These are phyloP conservation scores for Komagataella mondaviorum DNA, from an alignment of 805 yeast genomes.

Conservation along the genomic window DNA sequence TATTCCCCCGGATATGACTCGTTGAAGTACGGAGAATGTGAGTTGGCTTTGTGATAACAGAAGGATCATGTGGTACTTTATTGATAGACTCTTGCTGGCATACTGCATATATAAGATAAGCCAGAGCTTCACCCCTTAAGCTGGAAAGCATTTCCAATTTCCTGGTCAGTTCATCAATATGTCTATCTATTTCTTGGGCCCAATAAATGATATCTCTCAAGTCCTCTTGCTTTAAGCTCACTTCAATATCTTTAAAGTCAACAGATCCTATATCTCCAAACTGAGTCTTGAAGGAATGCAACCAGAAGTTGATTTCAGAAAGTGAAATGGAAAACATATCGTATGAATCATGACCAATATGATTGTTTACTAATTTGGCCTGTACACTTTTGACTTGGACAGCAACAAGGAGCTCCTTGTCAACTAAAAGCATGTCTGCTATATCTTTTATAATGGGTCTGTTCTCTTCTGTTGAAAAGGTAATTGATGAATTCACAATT, in stretches of 20 bases:
- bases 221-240: background rate
- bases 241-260: background rate
- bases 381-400: background rate
- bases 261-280: background rate
- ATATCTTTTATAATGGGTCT: background rate
- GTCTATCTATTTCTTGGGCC: background rate
- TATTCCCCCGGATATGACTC: slow-evolving; percentile 65
- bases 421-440: background rate
- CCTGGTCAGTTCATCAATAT: background rate
- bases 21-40: slow-evolving; percentile 59
- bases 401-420: background rate
- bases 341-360: background rate
- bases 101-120: slow-evolving; percentile 27
- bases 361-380: background rate
- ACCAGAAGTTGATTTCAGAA: background rate
- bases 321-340: background rate
- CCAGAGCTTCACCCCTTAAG: slow-evolving; percentile 6
- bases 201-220: background rate
- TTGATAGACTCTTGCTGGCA: slow-evolving; percentile 23
- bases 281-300: background rate
- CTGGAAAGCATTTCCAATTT: slow-evolving; percentile 1
- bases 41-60: slow-evolving; percentile 82
- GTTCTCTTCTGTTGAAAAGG: slow-evolving; percentile 12
- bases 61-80: slow-evolving; percentile 69
- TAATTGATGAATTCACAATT: slow-evolving; percentile 22